Evolutionary conservation across 805 yeast genomes (phyloP), one percentile per base, ranked within the genome.

Genomic region (Wickerhamomyces queroliae): DNA sequence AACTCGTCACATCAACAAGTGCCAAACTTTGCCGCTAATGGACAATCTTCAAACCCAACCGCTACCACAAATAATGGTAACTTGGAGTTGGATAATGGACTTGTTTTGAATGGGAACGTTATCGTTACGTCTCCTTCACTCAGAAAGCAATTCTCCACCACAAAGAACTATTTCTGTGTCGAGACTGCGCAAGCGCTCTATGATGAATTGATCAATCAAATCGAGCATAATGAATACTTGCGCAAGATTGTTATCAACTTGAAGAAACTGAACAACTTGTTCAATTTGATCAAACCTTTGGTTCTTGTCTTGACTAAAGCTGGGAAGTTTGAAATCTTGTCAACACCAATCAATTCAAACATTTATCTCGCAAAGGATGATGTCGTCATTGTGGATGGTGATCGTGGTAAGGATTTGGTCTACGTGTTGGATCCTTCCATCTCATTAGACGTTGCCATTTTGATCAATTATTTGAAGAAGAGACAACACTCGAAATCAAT

Each of bases 311-410:
- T 77, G 19, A 70, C 77, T 48, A 80, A 80, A 46, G 74, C 78
- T 42, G 84, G 85, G 16, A 78, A 80, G 56, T 66, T 81, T 49
- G 95, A 85, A 57, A 70, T 84, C 23, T 66, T 83, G 30, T 78
- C 87, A 2, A 74, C 78, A 25, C 84, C 88, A 4, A 71, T 72
- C 42, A 75, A 74, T 49, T 74, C 88, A 12, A 83, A 82, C 50
- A 64, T 84, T 36, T 61, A 61, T 36, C 63, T 84, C 43, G 71
- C 68, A 44, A 67, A 74, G 33, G 69, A 75, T 40, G 93, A 85
- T 59, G 67, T 84, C 53, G 84, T 83, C 9, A 78, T 84, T 16
- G 82, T 83, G 41, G 93, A 85, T 61, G 95, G 93, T 39, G 95
- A 85, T 56, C 68, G 93, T 45, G 95, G 95, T 22, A 82, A 82